Evolutionary conservation across 345 rosid species (phyloP), one percentile per base, ranked within the genome.

Genomic region (Citrus trifoliata): DNA sequence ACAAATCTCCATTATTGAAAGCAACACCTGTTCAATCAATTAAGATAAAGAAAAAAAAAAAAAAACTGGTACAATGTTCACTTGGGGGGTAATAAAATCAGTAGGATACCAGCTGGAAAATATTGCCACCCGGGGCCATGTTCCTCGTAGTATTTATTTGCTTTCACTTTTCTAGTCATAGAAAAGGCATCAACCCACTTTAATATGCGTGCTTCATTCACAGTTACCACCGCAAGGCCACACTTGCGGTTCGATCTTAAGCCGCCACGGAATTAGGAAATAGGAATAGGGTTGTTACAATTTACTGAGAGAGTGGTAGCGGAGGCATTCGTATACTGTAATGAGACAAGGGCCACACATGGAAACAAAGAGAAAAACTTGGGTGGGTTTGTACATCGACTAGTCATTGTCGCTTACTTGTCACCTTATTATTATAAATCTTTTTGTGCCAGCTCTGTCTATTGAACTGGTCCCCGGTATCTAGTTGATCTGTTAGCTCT

Each of bases 71-170:
- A 46, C 51, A 46, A 46, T 46, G 14, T 46, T 13, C 58, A 60
- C 73, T 21, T 46, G 18, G n/a, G 40, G 56, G 67, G 35, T 22
- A 25, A 61, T 27, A 74, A 46, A 71, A 55, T 28, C 61, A 76
- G 12, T 55, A 61, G 80, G 35, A n/a, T 13, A 19, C 78, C 81
- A 79, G 81, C 59, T 80, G 73, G 81, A 61, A 21, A 37, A 27
- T 27, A 59, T 33, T 30, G 33, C 65, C 78, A 68, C 37, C 30
- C 24, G 4, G 4, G 51, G 51, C 51, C 51, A 3, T 69, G 78
- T 79, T 61, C 56, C 40, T 61, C 19, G 56, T 25, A 67, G 62
- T 30, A 63, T n/a, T 73, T 83, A 75, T 68, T 46, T 46, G 18
- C 13, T 46, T 46, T 46, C 51, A 46, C 51, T 80, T 72, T 76